Base-by-base conservation (phyloP, 2,329 filamentous ascomycete species). In the Cladosporium sp. region DNA sequence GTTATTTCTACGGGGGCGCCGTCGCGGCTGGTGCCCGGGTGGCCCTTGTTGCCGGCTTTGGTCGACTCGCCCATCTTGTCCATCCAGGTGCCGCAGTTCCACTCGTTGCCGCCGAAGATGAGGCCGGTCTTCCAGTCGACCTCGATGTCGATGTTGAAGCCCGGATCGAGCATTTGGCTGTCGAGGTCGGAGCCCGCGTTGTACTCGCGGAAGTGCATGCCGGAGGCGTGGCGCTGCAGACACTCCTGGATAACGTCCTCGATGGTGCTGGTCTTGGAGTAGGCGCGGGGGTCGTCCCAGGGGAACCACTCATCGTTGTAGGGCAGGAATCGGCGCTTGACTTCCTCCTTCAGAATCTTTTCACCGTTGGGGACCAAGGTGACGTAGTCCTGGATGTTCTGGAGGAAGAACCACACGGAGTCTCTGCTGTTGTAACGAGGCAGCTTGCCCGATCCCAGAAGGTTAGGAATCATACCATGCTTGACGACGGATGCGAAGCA, bases 11-110 rank as follows among this genome's bases (percentile, higher is more conserved):
- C 81, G 16, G 93, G 90, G 40, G 93, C 90, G 31, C 93, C 93
- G 67, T 98, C 95, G 63, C 95, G 86, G 43, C 93, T 93, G n/a
- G 93, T 98, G 8, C 91, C 93, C 0, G 93, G 95, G 16, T 95
- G 77, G 46, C 93, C 95, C 74, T 96, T 97, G 65, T 85, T 95
- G 54, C 87, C 86, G 13, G 95, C 93, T 56, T 85, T 87, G 58
- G 87, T 83, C 57, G 90, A 95, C 70, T 98, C 93, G n/a, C 93
- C 93, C 93, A 98, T 98, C 79, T 98, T 98, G 77, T 98, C 93
- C 90, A 96, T 96, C 93, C 93, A 98, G 1, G 93, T 98, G 49
- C 93, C 93, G 63, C 95, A 98, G 70, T 98, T 98, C 72, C 75
- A 79, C 66, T 96, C 91, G 65, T 89, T 97, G 33, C 95, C 93